A percentile compares a stretch with the other conserved stretches of the same genome.
Conservation (phyloP, 2,329 filamentous ascomycete genomes). For the Nakataea oryzae region DNA sequence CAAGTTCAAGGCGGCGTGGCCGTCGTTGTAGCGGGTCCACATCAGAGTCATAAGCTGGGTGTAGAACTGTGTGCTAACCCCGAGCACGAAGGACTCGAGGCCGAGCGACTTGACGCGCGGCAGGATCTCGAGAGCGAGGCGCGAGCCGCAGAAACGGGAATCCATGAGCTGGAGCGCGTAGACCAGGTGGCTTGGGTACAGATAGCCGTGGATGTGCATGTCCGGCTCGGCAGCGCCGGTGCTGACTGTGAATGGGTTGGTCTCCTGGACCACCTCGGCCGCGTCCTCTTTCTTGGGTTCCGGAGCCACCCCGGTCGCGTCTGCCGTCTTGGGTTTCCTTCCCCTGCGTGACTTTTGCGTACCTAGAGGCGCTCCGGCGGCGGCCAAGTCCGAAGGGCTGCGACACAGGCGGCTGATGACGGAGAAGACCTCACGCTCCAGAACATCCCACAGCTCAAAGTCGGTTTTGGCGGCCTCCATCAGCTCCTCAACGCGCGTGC, state of each 20-base stretch:
- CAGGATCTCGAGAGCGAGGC: slow-evolving; percentile 48
- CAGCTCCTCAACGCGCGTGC: slow-evolving; percentile 29
- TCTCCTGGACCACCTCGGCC: neutral
- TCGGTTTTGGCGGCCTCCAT: slow-evolving; percentile 50
- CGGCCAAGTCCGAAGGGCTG: neutral
- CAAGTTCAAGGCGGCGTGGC: slow-evolving; percentile 40
- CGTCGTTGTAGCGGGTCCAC: slow-evolving; percentile 51
- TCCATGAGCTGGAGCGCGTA: slow-evolving; percentile 47
- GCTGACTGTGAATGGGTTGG: neutral
- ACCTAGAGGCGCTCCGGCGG: slow-evolving; percentile 8
- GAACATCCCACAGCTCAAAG: slow-evolving; percentile 52
- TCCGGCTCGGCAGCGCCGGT: slow-evolving; percentile 12
- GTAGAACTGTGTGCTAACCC: slow-evolving; percentile 60
- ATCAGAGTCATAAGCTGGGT: slow-evolving; percentile 52
- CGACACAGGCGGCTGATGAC: slow-evolving; percentile 42
- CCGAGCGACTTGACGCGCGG: slow-evolving; percentile 59
- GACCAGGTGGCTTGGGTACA: slow-evolving; percentile 53
- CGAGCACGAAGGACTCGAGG: slow-evolving; percentile 60
- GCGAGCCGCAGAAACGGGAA: slow-evolving; percentile 48
- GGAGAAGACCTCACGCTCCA: slow-evolving; percentile 58
- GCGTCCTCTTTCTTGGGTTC: slow-evolving; percentile 5
- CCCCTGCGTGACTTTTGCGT: slow-evolving; percentile 1
- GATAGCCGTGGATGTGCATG: slow-evolving; percentile 49
- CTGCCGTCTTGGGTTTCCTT: slow-evolving; percentile 6
- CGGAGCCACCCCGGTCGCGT: neutral